Conservation (phyloP, 352 stramenopile genomes). For the Phytophthora pini region DNA sequence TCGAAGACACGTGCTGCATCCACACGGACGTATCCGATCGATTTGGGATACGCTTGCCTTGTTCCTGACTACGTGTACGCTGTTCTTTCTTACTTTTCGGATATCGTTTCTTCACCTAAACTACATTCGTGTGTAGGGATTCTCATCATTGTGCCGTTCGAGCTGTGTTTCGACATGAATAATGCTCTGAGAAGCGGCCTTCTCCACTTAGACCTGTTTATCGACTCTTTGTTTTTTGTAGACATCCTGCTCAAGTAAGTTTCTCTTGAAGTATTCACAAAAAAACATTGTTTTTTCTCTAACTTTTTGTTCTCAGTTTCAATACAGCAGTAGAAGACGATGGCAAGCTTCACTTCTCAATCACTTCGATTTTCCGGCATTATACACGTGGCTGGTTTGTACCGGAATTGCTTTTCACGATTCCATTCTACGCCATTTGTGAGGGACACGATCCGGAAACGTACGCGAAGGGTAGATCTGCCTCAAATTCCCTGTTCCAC, state of each 20-base stretch:
- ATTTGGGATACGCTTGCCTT: constrained; percentile 68
- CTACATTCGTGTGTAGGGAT: constrained; percentile 46
- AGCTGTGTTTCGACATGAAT: constrained; percentile 67
- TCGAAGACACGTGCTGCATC: constrained; percentile 62
- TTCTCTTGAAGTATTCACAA: not conserved
- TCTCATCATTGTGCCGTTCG: constrained; percentile 67
- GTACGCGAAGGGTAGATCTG: constrained; percentile 14
- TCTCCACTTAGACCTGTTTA: constrained; percentile 60
- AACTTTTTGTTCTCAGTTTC: constrained; percentile 47
- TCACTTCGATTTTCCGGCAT: constrained; percentile 51
- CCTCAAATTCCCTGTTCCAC: constrained; percentile 26
- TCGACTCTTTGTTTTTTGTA: constrained; percentile 70
- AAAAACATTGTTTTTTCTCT: not conserved
- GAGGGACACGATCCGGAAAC: constrained; percentile 34
- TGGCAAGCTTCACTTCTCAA: constrained; percentile 77
- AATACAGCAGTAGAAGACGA: constrained; percentile 77
- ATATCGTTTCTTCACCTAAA: not conserved
- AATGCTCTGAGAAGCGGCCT: constrained; percentile 40
- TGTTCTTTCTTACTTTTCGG: not conserved
- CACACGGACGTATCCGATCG: constrained; percentile 60
- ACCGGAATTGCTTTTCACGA: constrained; percentile 66
- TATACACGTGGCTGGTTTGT: constrained; percentile 68
- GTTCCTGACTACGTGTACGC: constrained; percentile 67
- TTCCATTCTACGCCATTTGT: constrained; percentile 74
- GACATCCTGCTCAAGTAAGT: constrained; percentile 80